Conservation (phyloP, 176 grass and related monocot genomes). For the Eragrostis curvula region DNA sequence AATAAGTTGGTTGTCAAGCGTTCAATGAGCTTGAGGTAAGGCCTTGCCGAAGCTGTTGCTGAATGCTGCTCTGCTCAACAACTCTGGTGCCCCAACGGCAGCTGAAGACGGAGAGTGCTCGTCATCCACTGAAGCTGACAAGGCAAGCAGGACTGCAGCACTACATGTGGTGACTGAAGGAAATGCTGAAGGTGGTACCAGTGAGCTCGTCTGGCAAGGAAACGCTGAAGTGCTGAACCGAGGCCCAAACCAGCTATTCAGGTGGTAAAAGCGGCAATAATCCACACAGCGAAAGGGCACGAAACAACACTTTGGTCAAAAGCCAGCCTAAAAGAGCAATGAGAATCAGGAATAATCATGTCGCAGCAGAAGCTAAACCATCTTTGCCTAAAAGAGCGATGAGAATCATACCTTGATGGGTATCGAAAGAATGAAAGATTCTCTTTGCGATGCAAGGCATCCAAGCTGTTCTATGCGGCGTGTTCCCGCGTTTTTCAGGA, state of each 20-base stretch:
- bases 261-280: constrained; percentile 39
- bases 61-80: background rate
- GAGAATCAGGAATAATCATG: too few relatives aligned
- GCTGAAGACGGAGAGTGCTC: background rate
- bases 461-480: constrained; percentile 12
- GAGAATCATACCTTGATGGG: constrained; percentile 25
- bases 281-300: constrained; percentile 2
- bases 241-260: background rate
- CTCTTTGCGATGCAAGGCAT: constrained; percentile 38
- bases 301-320: constrained; percentile 51
- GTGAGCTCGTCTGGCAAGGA: background rate
- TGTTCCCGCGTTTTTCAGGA: constrained; percentile 10
- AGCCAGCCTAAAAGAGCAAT: too few relatives aligned
- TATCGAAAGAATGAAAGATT: constrained; percentile 44
- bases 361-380: constrained; percentile 14
- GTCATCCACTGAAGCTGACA: background rate
- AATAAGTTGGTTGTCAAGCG: too few relatives aligned
- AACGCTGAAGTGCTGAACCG: background rate
- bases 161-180: constrained; percentile 13
- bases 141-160: background rate
- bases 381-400: constrained; percentile 41
- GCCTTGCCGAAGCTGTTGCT: background rate
- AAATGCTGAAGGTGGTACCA: too few relatives aligned
- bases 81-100: background rate
- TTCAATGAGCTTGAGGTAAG: too few relatives aligned